Evolutionary conservation across 2,329 filamentous ascomycete genomes (phyloP), one percentile per base, ranked within the genome.

Genomic region (Apiospora malaysiana): DNA sequence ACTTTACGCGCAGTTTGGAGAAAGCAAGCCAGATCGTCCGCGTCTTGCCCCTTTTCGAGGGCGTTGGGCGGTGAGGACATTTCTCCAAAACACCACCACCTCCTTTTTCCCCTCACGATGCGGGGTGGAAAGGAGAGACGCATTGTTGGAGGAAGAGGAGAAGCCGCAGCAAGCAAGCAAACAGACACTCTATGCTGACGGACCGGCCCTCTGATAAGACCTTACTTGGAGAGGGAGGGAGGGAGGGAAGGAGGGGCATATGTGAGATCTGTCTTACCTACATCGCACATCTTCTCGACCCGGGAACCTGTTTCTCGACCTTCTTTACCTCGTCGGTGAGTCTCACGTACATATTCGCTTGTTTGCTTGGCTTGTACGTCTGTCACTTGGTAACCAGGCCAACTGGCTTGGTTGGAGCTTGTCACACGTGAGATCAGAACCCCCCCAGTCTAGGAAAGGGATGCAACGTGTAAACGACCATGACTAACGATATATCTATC

Each of bases 71-170:
- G 8, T 32, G 56, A 40, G 56, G 56, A 40, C 18, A 2, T 4
- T 40, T n/a, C 56, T n/a, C 56, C 18, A 45, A 45, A 45, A 45
- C 42, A 45, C 18, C 18, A 37, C 27, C 27, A 12, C 56, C 16
- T 23, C 4, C 56, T n/a, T 63, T 63, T 63, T 63, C 56, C 56
- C 56, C 56, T 63, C 56, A 63, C 27, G 56, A 63, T 63, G 56
- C 56, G 56, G 56, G 56, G 32, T 32, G 56, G 27, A 32, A n/a
- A 63, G 56, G 56, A 40, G 56, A 40, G 12, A 12, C 1, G 32
- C 3, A n/a, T 27, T 40, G 56, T 63, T 40, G 56, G 56, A 40
- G 56, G 27, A n/a, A 25, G 51, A 10, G 27, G 51, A 21, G 16
- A n/a, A n/a, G n/a, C n/a, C n/a, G n/a, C n/a, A n/a, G n/a, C n/a